Conservation (phyloP, 192 early-diverging fungal genomes). For the Coemansia sp. region DNA sequence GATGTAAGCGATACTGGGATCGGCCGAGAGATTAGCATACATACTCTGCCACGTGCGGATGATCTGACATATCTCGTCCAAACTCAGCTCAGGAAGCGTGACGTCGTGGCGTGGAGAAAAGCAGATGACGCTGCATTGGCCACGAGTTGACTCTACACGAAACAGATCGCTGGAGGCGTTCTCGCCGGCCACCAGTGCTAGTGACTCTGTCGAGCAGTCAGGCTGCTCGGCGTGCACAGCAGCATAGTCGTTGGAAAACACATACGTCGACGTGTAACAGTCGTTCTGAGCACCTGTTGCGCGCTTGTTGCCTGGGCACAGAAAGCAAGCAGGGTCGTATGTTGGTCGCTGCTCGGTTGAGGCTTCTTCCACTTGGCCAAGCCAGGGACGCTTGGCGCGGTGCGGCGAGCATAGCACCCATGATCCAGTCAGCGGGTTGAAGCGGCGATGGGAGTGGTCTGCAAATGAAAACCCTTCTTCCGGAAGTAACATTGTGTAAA, state of each 20-base stretch:
- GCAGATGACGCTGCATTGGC: slow-evolving; percentile 89
- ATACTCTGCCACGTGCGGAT: slow-evolving; percentile 73
- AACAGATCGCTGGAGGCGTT: slow-evolving; percentile 45
- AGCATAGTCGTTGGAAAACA: slow-evolving; percentile 93
- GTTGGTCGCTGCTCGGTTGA: slow-evolving; percentile 46
- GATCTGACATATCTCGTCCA: slow-evolving; percentile 63
- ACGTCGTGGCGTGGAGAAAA: slow-evolving; percentile 88
- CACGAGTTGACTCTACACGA: slow-evolving; percentile 62
- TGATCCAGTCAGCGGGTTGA: slow-evolving; percentile 85
- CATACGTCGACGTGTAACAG: slow-evolving; percentile 72
- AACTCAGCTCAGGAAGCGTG: slow-evolving; percentile 83
- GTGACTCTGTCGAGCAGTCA: slow-evolving; percentile 9
- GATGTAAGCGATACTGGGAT: slow-evolving; percentile 69
- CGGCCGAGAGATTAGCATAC: slow-evolving; percentile 56
- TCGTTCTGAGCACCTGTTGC: slow-evolving; percentile 74
- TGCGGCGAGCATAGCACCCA: slow-evolving; percentile 99
- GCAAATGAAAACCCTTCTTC: slow-evolving; percentile 38
- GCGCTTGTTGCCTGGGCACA: slow-evolving; percentile 86
- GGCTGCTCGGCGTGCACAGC: slow-evolving; percentile 70
- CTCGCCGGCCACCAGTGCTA: slow-evolving; percentile 26
- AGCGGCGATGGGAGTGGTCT: slow-evolving; percentile 72
- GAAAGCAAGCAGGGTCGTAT: slow-evolving; percentile 80
- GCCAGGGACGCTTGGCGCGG: slow-evolving; percentile 92
- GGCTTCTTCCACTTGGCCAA: slow-evolving; percentile 66
- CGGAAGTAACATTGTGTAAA: background rate